These are phyloP conservation scores for Nannizzia gypsea DNA, from an alignment of 2,329 filamentous ascomycete genomes.

Conservation along the genomic window DNA sequence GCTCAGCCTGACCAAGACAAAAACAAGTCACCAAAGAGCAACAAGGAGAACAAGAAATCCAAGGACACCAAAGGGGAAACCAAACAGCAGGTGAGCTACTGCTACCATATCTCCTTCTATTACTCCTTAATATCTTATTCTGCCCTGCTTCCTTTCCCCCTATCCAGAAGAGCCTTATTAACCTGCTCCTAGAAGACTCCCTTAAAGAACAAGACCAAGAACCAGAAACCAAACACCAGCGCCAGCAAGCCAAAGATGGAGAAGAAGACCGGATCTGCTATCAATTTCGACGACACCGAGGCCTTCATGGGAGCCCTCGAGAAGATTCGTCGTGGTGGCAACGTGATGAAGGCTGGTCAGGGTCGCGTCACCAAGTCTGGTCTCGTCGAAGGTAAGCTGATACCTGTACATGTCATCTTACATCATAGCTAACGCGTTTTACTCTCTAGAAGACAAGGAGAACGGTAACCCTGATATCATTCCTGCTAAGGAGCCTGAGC, in stretches of 20 bases:
- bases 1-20: background rate
- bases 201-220: background rate
- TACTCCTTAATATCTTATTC: too few relatives aligned
- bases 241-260: background rate
- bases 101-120: background rate
- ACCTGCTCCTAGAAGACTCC: background rate
- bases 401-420: background rate
- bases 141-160: too few relatives aligned
- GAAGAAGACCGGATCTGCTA: background rate
- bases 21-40: background rate
- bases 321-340: background rate
- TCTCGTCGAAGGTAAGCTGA: background rate
- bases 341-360: background rate
- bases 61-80: too few relatives aligned
- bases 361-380: background rate
- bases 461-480: background rate
- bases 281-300: background rate
- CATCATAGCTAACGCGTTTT: background rate
- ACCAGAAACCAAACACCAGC: background rate
- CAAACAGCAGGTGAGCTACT: background rate
- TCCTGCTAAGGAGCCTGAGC: background rate
- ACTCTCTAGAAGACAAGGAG: background rate
- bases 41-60: background rate
- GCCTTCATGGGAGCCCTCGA: conserved; percentile 1
- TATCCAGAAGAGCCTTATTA: background rate